A percentile compares a stretch with the other conserved stretches of the same genome.
Conservation (phyloP, 1,284 basidiomycete genomes). For the Pyrrhoderma noxium region DNA sequence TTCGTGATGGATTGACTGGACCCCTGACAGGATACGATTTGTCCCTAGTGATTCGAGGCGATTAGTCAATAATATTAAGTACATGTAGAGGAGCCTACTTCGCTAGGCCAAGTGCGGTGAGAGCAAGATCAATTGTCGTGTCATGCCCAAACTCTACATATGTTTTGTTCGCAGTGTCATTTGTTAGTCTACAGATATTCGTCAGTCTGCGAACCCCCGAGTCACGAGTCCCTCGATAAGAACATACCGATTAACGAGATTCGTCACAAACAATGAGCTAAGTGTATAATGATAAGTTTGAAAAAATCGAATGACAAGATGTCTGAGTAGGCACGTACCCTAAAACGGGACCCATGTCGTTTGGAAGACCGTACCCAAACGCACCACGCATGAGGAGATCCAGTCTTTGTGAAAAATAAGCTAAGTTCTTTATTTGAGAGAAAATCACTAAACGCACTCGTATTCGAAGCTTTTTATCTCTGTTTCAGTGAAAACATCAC, state of each 20-base stretch:
- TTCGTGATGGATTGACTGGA: constrained; percentile 28
- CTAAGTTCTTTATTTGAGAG: neutral
- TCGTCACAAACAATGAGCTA: constrained; percentile 37
- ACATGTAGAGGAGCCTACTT: constrained; percentile 24
- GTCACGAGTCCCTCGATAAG: no score
- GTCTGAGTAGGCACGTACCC: neutral
- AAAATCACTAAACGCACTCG: constrained; percentile 14
- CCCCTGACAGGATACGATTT: constrained; percentile 23
- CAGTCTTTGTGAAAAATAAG: constrained; percentile 29
- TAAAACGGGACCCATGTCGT: constrained; percentile 33
- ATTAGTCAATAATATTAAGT: neutral
- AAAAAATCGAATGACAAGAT: neutral
- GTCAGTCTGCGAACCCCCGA: neutral
- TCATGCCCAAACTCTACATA: constrained; percentile 46
- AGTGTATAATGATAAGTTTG: neutral
- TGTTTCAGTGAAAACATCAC: constrained; percentile 30
- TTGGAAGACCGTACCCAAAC: constrained; percentile 38
- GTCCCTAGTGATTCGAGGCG: constrained; percentile 23
- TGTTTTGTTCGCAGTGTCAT: constrained; percentile 29
- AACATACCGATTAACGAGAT: constrained; percentile 35
- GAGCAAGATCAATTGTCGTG: constrained; percentile 38
- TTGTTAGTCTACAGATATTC: constrained; percentile 29
- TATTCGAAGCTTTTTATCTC: constrained; percentile 37
- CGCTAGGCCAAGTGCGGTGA: constrained; percentile 37
- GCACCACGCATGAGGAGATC: constrained; percentile 40